Evolutionary conservation across 192 early-diverging fungal species (phyloP).

Genomic region (Diversispora epigaea): DNA sequence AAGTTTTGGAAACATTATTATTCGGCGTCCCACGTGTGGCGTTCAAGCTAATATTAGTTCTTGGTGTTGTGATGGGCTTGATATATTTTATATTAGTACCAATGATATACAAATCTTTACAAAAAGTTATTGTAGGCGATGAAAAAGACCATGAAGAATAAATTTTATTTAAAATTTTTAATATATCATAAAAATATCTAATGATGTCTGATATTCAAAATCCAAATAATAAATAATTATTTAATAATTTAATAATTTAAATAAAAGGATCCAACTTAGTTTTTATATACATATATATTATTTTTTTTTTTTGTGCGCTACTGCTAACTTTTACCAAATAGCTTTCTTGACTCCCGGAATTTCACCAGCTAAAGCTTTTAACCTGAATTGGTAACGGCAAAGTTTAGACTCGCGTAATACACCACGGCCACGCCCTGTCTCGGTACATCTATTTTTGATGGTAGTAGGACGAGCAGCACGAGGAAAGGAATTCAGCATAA

Average conservation of each 20-base stretch:
- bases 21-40: slow-evolving; percentile 20
- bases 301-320: too few species aligned
- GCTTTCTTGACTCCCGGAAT: slow-evolving; percentile 79
- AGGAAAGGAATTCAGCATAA: slow-evolving; percentile 67
- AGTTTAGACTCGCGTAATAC: slow-evolving; percentile 72
- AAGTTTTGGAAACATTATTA: slow-evolving; percentile 24
- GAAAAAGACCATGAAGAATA: not conserved
- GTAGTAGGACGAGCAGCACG: slow-evolving; percentile 60
- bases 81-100: slow-evolving; percentile 19
- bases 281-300: too few species aligned
- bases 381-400: slow-evolving; percentile 77
- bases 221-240: too few species aligned
- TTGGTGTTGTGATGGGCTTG: not conserved
- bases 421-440: slow-evolving; percentile 75
- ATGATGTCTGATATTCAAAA: too few species aligned
- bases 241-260: too few species aligned
- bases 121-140: not conserved
- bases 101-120: slow-evolving; percentile 2
- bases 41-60: slow-evolving; percentile 15
- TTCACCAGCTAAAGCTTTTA: slow-evolving; percentile 76
- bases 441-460: slow-evolving; percentile 72
- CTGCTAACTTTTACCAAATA: slow-evolving; percentile 71
- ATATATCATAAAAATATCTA: too few species aligned
- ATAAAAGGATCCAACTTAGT: too few species aligned
- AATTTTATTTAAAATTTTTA: too few species aligned